phyloP scores from a whole-genome alignment of 176 grass and related monocot species.

The Zea mays region DNA sequence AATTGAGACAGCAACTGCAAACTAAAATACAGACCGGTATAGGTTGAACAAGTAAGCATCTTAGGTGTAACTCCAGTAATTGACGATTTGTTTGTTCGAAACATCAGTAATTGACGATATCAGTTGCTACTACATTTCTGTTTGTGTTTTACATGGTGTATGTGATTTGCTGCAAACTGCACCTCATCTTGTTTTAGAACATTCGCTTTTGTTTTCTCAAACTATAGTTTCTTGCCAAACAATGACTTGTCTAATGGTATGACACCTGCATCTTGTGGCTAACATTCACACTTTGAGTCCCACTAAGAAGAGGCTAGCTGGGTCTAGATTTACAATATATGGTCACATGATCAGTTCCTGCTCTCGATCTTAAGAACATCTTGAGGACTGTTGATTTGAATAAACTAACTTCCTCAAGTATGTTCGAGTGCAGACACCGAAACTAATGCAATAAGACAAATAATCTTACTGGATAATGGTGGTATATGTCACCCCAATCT shows the following conservation, averaged over 20 bases:
- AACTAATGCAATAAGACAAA: background rate
- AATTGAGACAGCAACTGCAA: background rate
- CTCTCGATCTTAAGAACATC: background rate
- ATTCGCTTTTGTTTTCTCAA: background rate
- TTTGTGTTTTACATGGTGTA: background rate
- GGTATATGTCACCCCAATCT: background rate
- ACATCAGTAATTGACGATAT: background rate
- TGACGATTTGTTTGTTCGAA: background rate
- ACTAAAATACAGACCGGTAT: background rate
- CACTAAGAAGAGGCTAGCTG: background rate
- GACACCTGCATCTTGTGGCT: background rate
- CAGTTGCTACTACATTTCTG: background rate
- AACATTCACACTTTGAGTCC: background rate
- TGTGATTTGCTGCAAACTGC: background rate
- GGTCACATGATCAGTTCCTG: background rate
- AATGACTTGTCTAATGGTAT: background rate
- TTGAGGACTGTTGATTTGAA: constrained; percentile 9
- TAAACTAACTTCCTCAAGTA: constrained; percentile 12
- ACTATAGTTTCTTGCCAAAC: constrained; percentile 1
- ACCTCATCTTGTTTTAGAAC: constrained; percentile 22
- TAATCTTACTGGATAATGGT: background rate
- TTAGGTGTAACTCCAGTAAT: background rate
- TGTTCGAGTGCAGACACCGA: background rate
- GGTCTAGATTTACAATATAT: background rate
- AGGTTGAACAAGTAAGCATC: constrained; percentile 1